Conservation (phyloP, 2,329 filamentous ascomycete species). For the Fonsecaea nubica region DNA sequence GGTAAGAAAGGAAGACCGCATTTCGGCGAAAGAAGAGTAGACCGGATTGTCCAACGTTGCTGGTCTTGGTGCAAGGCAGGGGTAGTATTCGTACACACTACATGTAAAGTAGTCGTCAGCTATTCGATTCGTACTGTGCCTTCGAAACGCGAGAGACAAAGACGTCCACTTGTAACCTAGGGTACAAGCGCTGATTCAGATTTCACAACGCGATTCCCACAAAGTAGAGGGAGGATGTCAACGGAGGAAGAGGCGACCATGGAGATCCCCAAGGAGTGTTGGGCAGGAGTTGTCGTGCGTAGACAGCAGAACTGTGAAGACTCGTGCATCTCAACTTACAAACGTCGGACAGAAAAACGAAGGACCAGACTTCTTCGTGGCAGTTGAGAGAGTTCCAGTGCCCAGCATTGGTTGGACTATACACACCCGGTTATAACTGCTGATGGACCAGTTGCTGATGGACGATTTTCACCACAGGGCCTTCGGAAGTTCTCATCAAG, state of each 20-base stretch:
- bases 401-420: slow-evolving; percentile 35
- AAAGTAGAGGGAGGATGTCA: slow-evolving; percentile 44
- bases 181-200: too few relatives aligned
- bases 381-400: slow-evolving; percentile 39
- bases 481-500: slow-evolving; percentile 62
- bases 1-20: too few relatives aligned
- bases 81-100: too few relatives aligned
- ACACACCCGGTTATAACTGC: neutral
- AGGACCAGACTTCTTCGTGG: slow-evolving; percentile 38
- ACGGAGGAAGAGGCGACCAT: slow-evolving; percentile 49
- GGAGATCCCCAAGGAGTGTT: slow-evolving; percentile 39
- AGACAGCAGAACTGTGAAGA: neutral
- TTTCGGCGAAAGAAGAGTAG: too few relatives aligned
- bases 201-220: neutral
- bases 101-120: too few relatives aligned
- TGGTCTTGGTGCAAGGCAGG: too few relatives aligned
- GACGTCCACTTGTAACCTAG: too few relatives aligned
- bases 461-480: too few relatives aligned
- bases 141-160: too few relatives aligned
- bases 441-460: neutral
- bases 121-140: too few relatives aligned
- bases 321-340: slow-evolving; percentile 14
- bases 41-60: too few relatives aligned
- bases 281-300: slow-evolving; percentile 35
- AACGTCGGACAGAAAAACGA: slow-evolving; percentile 33